These are phyloP conservation scores for Hysterium pulicare DNA, from an alignment of 2,329 filamentous ascomycete genomes.

Conservation along the genomic window DNA sequence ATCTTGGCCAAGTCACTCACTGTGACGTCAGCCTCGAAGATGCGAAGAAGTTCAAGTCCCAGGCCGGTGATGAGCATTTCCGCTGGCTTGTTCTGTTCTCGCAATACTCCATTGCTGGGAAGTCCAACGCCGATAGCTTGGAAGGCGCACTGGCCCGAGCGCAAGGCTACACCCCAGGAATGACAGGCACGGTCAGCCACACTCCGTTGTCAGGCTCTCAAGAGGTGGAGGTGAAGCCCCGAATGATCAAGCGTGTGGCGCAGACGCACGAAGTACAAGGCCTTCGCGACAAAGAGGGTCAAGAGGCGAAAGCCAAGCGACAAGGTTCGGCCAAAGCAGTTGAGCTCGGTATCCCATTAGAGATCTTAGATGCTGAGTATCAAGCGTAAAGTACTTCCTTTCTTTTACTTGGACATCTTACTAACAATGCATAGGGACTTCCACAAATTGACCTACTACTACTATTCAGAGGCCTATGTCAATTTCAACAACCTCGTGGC, in stretches of 20 bases:
- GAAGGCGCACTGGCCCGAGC: constrained; percentile 37
- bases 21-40: constrained; percentile 84
- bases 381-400: constrained; percentile 67
- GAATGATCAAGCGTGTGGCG: constrained; percentile 93
- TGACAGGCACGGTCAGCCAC: constrained; percentile 10
- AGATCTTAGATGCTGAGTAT: constrained; percentile 97
- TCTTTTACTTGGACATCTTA: constrained; percentile 1
- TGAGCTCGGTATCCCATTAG: constrained; percentile 94
- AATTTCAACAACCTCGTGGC: constrained; percentile 98
- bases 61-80: constrained; percentile 93
- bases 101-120: constrained; percentile 46
- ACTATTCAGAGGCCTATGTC: constrained; percentile 96
- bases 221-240: constrained; percentile 79
- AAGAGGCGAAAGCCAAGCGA: constrained; percentile 95
- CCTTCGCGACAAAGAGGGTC: constrained; percentile 91
- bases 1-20: constrained; percentile 86
- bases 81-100: constrained; percentile 99
- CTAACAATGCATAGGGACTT: constrained; percentile 68
- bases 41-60: constrained; percentile 84
- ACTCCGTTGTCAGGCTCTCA: constrained; percentile 6
- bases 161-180: constrained; percentile 18
- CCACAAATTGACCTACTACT: constrained; percentile 99
- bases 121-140: constrained; percentile 49
- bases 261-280: constrained; percentile 86
- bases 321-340: constrained; percentile 95